phyloP scores from a whole-genome alignment of 2,329 filamentous ascomycete genomes.

The Clonostachys byssicola region DNA sequence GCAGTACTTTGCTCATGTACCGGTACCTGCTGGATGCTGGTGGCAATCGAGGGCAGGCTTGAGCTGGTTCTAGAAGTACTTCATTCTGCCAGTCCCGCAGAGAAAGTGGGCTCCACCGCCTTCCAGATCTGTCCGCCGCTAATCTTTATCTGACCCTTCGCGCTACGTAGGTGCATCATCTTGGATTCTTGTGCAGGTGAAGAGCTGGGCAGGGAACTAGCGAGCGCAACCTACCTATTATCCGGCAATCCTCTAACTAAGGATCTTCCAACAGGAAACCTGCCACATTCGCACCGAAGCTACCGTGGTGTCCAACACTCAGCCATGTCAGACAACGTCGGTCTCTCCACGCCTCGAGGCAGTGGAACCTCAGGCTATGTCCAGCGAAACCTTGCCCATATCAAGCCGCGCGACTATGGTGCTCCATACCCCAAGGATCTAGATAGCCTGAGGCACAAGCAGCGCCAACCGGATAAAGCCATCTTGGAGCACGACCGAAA shows the following conservation, averaged over 20 bases:
- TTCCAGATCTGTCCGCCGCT: too few species aligned
- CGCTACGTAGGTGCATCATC: too few species aligned
- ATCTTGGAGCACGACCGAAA: slow-evolving; percentile 94
- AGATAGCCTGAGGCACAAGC: slow-evolving; percentile 66
- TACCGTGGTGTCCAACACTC: neutral
- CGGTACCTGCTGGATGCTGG: neutral
- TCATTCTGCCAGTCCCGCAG: too few species aligned
- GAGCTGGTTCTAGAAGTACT: neutral
- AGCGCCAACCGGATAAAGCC: slow-evolving; percentile 82
- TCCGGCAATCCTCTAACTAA: neutral
- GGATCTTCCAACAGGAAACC: neutral
- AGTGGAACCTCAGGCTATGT: slow-evolving; percentile 97
- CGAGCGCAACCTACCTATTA: too few species aligned
- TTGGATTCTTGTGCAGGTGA: too few species aligned
- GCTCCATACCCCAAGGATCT: slow-evolving; percentile 71
- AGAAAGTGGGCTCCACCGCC: slow-evolving; percentile 2
- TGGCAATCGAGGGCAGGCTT: neutral
- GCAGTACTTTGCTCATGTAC: too few species aligned
- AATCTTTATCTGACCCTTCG: too few species aligned
- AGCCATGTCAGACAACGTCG: slow-evolving; percentile 92
- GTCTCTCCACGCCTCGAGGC: slow-evolving; percentile 87
- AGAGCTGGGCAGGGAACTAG: too few species aligned
- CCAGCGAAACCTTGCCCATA: slow-evolving; percentile 88
- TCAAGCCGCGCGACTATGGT: slow-evolving; percentile 75
- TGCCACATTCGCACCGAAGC: neutral